Base-by-base conservation (phyloP, 352 stramenopile species). In the Phytophthora brassicae region DNA sequence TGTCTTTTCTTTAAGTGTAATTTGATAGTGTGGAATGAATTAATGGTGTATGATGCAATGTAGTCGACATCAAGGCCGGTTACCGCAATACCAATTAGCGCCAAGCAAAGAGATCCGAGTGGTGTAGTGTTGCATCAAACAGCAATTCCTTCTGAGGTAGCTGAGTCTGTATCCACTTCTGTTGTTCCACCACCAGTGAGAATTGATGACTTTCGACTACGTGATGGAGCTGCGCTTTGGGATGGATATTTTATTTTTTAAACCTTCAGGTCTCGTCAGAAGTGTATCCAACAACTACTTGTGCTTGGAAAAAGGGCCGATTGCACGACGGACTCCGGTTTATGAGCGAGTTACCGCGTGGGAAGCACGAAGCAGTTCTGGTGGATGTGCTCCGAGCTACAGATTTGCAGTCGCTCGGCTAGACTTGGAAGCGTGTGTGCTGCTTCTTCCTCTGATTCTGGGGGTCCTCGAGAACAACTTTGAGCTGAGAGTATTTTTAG, bases 171-270 rank as follows among this genome's bases (percentile, higher is more conserved):
- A 39, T 23, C 59, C 19, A 31, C 17, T 54, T 41, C 45, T 35
- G 45, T 31, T 8, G 4, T 55, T 29, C 20, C 35, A 45, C 22
- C 45, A 59, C 22, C 38, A 69, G 19, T 58, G 74, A 28, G 44
- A 61, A 3, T 28, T 82, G 14, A 60, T 79, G 14, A 89, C 78
- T 16, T 80, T 77, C 0, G 81, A 92, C 43, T 93, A 83, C 52
- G 80, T 95, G 42, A 89, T 86, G 71, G 86, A 95, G 64, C 81
- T 93, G 53, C 82, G 80, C 7, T 90, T 78, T 58, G 86, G 86
- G 7, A 95, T 95, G 86, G 86, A 95, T 55, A 90, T 80, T 11
- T 92, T 72, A n/a, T n/a, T 24, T 47, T 93, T 24, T 90, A 91
- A 53, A 82, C 78, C 8, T 88, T 95, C 36, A 76, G 76, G 13